Evolutionary conservation across 1,284 basidiomycete genomes (phyloP), one percentile per base, ranked within the genome.

Genomic region (Pholiota adiposa): DNA sequence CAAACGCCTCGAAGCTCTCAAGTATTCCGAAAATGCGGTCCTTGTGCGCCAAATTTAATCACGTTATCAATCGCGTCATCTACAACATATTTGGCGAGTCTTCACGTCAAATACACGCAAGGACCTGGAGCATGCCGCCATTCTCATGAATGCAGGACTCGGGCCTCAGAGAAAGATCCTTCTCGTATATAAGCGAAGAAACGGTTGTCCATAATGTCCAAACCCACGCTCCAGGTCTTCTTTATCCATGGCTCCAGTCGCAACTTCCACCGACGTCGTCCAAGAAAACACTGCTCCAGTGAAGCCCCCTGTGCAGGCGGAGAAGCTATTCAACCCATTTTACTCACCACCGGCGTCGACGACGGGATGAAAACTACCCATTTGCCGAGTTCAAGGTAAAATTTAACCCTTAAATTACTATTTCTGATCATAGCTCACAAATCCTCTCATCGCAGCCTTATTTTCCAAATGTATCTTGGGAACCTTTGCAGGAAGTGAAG

Each of bases 401-500:
- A 59, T 58, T 31, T 44, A 33, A 29, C 3, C 44, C 21, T 52
- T 19, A 21, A 27, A 23, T 25, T 25, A 18, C 49, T 16, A 51
- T 36, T 40, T 23, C 19, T 49, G 21, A 56, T 54, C 31, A 48
- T 52, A 33, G 25, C 46, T 44, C 46, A 51, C 52, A 41, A 36
- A 46, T 44, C 34, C 16, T 56, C 31, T 43, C 36, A 9, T 34
- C 23, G 25, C 66, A 92, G 89, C 89, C 90, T 8, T 73, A 67
- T 54, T 90, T 87, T 71, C 89, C 89, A 3, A 75, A 84, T 53
- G 62, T 90, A 29, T 73, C 80, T 54, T 91, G 88, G 85, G 81
- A 83, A 59, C 87, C 89, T 27, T 77, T 92, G 53, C 75, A 77
- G 54, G 83, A 87, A 59, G 68, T 88, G 18, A 65, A 78, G 33